Evolutionary conservation across 108 stramenopile genomes (phyloP), one percentile per base, ranked within the genome.

Genomic region (Aurantiochytrium sp.): DNA sequence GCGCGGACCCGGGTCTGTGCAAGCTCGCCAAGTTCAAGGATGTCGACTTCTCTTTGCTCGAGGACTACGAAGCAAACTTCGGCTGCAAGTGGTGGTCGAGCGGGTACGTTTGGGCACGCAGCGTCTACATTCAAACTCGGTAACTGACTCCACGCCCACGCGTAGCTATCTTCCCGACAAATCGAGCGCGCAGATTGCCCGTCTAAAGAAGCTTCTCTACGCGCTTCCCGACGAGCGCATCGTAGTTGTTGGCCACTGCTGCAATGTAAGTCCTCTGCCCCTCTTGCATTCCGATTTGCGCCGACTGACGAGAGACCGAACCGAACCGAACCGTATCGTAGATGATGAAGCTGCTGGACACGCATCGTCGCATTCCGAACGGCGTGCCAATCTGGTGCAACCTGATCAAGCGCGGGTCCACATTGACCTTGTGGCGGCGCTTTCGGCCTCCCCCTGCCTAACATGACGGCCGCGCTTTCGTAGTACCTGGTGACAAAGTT

Each of bases 231-330:
- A 81, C 30, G 27, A 48, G 39, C 73, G 73, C n/a, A 1, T 81
- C 45, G 73, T 24, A 6, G 42, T 81, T n/a, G 73, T 81, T 41
- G 73, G 73, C 45, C 73, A 81, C 45, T 81, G 73, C 32, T 48
- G 39, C 45, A 81, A 81, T 81, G 73, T 81, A 81, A 41, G 73
- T 81, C 24, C 32, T 6, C 59, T 3, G 8, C 10, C 6, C 19
- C 0, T 65, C 34, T n/a, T 34, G 32, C n/a, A 17, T 2, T 52
- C 34, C 2, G 19, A 0, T 30, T 6, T 32, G 27, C 19, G 0
- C 34, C 34, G 59, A 65, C 10, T 30, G 22, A 10, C 19, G 0
- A 30, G 1, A 59, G 5, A 59, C 55, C 4, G 12, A 59, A 59
- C 6, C 32, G 21, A 31, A 59, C 6, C 15, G 10, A 65, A 32